Evolutionary conservation across 1,284 basidiomycete genomes (phyloP).

Genomic region (Nidula niveotomentosa): DNA sequence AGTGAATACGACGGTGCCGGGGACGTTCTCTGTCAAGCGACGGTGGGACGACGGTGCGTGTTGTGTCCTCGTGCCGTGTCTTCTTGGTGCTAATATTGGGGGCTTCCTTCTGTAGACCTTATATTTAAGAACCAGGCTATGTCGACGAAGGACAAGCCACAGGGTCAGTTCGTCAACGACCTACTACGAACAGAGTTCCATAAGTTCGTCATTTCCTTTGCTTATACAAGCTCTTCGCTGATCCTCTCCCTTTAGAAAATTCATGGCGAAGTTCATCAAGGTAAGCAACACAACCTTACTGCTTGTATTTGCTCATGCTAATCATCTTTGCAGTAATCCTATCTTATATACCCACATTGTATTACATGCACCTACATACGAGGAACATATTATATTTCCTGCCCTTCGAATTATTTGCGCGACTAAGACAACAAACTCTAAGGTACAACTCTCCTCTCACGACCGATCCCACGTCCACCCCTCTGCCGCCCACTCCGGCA

Average conservation of each 20-base stretch:
- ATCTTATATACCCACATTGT: too few species aligned
- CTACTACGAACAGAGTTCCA: slow-evolving; percentile 91
- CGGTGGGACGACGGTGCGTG: slow-evolving; percentile 90
- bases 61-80: slow-evolving; percentile 3
- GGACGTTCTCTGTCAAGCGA: slow-evolving; percentile 88
- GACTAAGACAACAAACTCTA: too few species aligned
- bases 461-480: slow-evolving; percentile 37
- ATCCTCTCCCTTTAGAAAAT: slow-evolving; percentile 49
- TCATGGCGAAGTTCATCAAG: slow-evolving; percentile 81
- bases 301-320: too few species aligned
- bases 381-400: too few species aligned
- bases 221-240: slow-evolving; percentile 2
- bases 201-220: slow-evolving; percentile 60
- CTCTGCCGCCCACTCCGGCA: slow-evolving; percentile 72
- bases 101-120: slow-evolving; percentile 59
- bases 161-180: slow-evolving; percentile 91
- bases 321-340: too few species aligned
- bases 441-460: slow-evolving; percentile 3
- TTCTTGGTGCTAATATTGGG: neutral
- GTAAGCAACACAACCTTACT: too few species aligned
- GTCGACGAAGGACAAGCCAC: slow-evolving; percentile 58
- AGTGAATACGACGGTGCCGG: slow-evolving; percentile 74
- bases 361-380: too few species aligned
- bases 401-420: too few species aligned
- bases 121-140: slow-evolving; percentile 98